Percentiles rank a stretch among this genome's conserved stretches.
Conservation (phyloP, 768 basidiomycete species). For the Gautieria morchelliformis region DNA sequence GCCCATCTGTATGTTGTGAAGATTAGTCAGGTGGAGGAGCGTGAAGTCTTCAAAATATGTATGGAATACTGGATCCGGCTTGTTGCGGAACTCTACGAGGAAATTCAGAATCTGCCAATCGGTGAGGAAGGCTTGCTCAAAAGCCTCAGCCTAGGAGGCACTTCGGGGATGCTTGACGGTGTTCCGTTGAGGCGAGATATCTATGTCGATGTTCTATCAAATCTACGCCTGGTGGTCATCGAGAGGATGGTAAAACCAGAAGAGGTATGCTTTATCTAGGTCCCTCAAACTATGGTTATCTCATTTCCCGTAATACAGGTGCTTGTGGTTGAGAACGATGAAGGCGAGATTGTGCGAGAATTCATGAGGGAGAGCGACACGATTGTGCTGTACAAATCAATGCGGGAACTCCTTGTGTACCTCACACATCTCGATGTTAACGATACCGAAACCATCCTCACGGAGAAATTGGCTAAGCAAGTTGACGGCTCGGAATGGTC, state of each 20-base stretch:
- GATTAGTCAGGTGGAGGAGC: constrained; percentile 94
- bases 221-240: constrained; percentile 90
- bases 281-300: neutral
- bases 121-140: constrained; percentile 81
- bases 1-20: constrained; percentile 98
- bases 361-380: constrained; percentile 99
- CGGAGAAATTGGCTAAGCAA: constrained; percentile 95
- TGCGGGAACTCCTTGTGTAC: constrained; percentile 96
- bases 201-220: constrained; percentile 90
- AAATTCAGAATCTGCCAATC: constrained; percentile 86
- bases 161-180: constrained; percentile 59
- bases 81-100: constrained; percentile 93
- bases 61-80: constrained; percentile 96
- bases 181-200: constrained; percentile 86
- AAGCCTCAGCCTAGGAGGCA: constrained; percentile 76
- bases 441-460: constrained; percentile 95
- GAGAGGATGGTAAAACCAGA: constrained; percentile 99
- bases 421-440: constrained; percentile 93
- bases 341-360: constrained; percentile 98
- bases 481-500: constrained; percentile 98
- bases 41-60: constrained; percentile 99
- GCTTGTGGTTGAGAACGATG: constrained; percentile 96
- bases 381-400: constrained; percentile 96
- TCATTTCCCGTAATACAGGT: constrained; percentile 42
- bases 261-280: constrained; percentile 49